Conservation (phyloP, 805 yeast species). For the Kurtzmaniella cleridarum region DNA sequence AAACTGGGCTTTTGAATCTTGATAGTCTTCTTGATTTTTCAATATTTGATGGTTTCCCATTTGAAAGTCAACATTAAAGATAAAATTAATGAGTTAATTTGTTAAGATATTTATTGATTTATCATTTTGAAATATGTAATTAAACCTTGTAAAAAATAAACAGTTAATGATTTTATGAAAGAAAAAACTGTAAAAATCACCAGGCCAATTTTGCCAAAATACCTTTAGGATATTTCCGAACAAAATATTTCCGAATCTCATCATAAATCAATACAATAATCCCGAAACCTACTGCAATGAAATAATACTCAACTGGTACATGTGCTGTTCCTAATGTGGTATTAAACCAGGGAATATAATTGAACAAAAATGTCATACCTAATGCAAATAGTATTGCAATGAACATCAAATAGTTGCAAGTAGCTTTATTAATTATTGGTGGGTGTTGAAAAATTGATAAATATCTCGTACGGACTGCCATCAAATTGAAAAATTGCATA, state of each 20-base stretch:
- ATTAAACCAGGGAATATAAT: slow-evolving; percentile 38
- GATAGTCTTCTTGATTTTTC: no score
- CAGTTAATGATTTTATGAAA: no score
- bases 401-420: slow-evolving; percentile 25
- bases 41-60: no score
- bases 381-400: slow-evolving; percentile 31
- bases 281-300: slow-evolving; percentile 44
- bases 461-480: slow-evolving; percentile 39
- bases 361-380: slow-evolving; percentile 35
- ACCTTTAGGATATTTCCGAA: slow-evolving; percentile 33
- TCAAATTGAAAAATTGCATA: slow-evolving; percentile 41
- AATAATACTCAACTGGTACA: slow-evolving; percentile 42
- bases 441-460: slow-evolving; percentile 38
- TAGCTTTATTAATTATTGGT: slow-evolving; percentile 17
- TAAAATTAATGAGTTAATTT: no score
- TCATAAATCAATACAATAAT: slow-evolving; percentile 33
- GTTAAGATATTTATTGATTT: no score
- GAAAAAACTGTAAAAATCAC: slow-evolving; percentile 15
- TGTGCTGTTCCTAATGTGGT: slow-evolving; percentile 26
- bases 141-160: no score
- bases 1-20: no score
- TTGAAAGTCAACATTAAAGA: no score
- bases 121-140: no score
- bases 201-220: slow-evolving; percentile 37
- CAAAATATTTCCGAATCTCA: slow-evolving; percentile 34